Evolutionary conservation across 1,284 basidiomycete genomes (phyloP).

Genomic region (Chalciporus sp.): DNA sequence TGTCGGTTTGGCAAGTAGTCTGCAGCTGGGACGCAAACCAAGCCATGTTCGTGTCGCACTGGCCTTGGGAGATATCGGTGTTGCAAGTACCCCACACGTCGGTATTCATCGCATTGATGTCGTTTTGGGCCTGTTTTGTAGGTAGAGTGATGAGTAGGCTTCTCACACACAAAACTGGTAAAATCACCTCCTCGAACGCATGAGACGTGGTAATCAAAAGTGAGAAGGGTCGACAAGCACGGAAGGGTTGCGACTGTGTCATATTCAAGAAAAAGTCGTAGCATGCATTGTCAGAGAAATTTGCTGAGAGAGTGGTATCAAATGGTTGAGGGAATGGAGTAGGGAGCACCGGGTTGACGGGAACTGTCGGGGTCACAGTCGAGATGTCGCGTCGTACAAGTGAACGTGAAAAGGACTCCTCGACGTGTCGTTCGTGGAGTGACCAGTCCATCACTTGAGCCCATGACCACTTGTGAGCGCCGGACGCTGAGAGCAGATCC

Average conservation of each 20-base stretch:
- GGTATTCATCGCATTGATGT: constrained; percentile 64
- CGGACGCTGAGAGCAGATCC: constrained; percentile 41
- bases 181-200: constrained; percentile 56
- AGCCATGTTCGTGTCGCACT: constrained; percentile 63
- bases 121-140: constrained; percentile 56
- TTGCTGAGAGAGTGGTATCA: constrained; percentile 60
- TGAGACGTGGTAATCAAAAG: constrained; percentile 62
- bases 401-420: neutral
- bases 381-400: constrained; percentile 15
- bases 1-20: constrained; percentile 53
- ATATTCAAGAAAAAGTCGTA: constrained; percentile 73
- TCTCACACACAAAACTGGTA: constrained; percentile 19
- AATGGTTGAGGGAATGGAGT: constrained; percentile 79
- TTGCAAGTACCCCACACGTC: constrained; percentile 80
- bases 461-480: constrained; percentile 28
- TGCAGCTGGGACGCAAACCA: constrained; percentile 56
- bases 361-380: constrained; percentile 42
- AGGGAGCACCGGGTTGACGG: constrained; percentile 49
- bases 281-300: constrained; percentile 67
- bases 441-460: constrained; percentile 36
- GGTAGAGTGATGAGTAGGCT: constrained; percentile 7
- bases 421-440: constrained; percentile 44
- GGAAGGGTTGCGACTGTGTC: constrained; percentile 61
- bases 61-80: constrained; percentile 46
- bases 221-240: constrained; percentile 75